Evolutionary conservation across 2,329 filamentous ascomycete genomes (phyloP), one percentile per base, ranked within the genome.

Genomic region (Dactylellina parvicollis): DNA sequence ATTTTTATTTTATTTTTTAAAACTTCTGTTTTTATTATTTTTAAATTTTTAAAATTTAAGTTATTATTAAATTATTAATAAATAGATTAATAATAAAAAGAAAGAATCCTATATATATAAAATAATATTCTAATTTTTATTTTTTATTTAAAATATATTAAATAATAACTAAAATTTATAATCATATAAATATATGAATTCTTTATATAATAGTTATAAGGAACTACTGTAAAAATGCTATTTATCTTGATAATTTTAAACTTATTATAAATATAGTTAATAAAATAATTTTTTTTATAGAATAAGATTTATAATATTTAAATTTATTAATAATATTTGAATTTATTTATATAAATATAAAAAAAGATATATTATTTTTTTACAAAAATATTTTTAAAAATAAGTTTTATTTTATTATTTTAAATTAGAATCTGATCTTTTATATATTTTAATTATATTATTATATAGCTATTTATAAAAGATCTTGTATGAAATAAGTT

Each of bases 141-240:
- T 5, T 28, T 24, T 44, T 57, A 34, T 34, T 34, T 7, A 34
- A 34, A 7, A 34, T 34, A 34, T 57, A 57, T 57, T 36, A 57
- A 44, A 5, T 40, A 36, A 42, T 57, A 36, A 57, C 5, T 16
- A 32, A 7, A 20, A 40, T 22, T 36, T 24, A 10, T 57, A 32
- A 36, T 46, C 22, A 46, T 57, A 40, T 44, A 36, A 10, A 32
- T 40, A 57, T 44, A 57, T 57, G 4, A 34, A 36, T 57, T 57
- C 10, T 38, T 42, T 57, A 42, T 57, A 32, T 32, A 57, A 44
- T 46, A 57, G n/a, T n/a, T n/a, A n/a, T n/a, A n/a, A n/a, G n/a
- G n/a, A n/a, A n/a, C n/a, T n/a, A n/a, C n/a, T n/a, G n/a, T n/a
- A n/a, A n/a, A n/a, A n/a, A n/a, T n/a, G n/a, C n/a, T n/a, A 57